Conservation (phyloP, 2,329 filamentous ascomycete genomes). For the Ampelomyces quisqualis region DNA sequence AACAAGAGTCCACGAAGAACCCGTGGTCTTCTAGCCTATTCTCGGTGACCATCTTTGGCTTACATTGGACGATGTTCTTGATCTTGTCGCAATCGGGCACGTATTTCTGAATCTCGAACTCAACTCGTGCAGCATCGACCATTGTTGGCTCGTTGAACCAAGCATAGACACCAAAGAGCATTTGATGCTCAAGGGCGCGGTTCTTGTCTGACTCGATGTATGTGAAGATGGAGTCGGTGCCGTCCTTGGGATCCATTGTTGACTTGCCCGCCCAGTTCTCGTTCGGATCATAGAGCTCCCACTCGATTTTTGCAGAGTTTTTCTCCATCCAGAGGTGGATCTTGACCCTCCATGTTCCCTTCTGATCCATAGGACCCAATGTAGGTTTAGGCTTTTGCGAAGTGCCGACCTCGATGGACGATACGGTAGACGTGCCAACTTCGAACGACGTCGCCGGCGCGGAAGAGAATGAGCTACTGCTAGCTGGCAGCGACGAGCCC, state of each 20-base stretch:
- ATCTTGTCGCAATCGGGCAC: constrained; percentile 6
- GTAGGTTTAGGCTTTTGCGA: background rate
- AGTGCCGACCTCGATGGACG: background rate
- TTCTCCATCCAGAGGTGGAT: constrained; percentile 15
- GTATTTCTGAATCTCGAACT: constrained; percentile 8
- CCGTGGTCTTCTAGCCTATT: constrained; percentile 5
- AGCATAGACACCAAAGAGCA: constrained; percentile 10
- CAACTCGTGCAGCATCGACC: constrained; percentile 4
- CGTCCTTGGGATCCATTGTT: background rate
- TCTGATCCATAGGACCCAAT: constrained; percentile 8
- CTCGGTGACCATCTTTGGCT: constrained; percentile 11
- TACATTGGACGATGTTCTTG: no score
- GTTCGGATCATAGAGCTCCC: constrained; percentile 20
- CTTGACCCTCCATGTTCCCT: constrained; percentile 14
- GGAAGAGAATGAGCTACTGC: background rate
- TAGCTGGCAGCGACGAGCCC: background rate
- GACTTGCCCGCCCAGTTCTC: constrained; percentile 10
- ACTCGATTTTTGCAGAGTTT: constrained; percentile 10
- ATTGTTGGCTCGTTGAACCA: constrained; percentile 1
- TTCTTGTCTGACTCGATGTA: constrained; percentile 7
- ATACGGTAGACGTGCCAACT: background rate
- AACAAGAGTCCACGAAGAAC: constrained; percentile 6
- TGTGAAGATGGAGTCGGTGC: background rate
- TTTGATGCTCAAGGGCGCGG: constrained; percentile 7
- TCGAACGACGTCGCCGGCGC: background rate